Percentiles rank a stretch among this genome's conserved stretches.
Evolutionary conservation across 2,329 filamentous ascomycete species (phyloP).

Genomic region (Alternaria hordeiaustralica): DNA sequence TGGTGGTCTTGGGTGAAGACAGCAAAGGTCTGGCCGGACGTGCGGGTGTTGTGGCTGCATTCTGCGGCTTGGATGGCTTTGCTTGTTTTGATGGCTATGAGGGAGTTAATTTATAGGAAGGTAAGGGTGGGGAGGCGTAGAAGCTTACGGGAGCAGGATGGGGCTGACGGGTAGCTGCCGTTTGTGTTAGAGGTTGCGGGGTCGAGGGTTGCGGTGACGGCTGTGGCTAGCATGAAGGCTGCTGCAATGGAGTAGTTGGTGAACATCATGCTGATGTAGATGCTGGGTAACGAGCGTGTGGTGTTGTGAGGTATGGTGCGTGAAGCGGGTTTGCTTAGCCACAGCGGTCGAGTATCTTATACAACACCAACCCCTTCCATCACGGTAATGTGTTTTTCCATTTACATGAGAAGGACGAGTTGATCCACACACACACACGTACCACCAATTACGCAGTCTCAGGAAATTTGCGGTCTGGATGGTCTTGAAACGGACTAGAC

Average conservation of each 20-base stretch:
- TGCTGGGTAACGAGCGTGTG: not conserved
- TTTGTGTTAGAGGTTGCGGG: conserved; percentile 49
- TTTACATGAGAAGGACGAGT: not conserved
- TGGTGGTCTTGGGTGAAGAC: conserved; percentile 55
- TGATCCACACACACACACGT: not conserved
- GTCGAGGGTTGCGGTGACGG: conserved; percentile 44
- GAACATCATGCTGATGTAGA: not conserved
- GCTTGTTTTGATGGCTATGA: conserved; percentile 37
- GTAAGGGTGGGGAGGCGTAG: not conserved
- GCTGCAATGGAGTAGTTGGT: conserved; percentile 6
- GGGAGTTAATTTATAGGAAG: not conserved
- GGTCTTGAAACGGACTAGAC: conserved; percentile 2
- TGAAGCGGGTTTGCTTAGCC: not conserved
- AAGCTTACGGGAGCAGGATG: conserved; percentile 32
- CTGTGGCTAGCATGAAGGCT: conserved; percentile 15
- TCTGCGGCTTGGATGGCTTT: conserved; percentile 53
- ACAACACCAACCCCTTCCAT: not conserved
- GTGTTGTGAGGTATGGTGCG: not conserved
- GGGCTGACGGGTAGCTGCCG: conserved; percentile 35
- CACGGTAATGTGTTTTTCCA: not conserved
- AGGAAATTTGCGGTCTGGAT: not conserved
- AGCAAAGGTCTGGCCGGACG: conserved; percentile 48
- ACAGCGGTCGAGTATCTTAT: not conserved
- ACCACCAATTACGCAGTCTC: not conserved
- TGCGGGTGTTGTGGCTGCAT: conserved; percentile 52